Conservation (phyloP, 768 basidiomycete genomes). For the Lactifluus hygrophoroides region DNA sequence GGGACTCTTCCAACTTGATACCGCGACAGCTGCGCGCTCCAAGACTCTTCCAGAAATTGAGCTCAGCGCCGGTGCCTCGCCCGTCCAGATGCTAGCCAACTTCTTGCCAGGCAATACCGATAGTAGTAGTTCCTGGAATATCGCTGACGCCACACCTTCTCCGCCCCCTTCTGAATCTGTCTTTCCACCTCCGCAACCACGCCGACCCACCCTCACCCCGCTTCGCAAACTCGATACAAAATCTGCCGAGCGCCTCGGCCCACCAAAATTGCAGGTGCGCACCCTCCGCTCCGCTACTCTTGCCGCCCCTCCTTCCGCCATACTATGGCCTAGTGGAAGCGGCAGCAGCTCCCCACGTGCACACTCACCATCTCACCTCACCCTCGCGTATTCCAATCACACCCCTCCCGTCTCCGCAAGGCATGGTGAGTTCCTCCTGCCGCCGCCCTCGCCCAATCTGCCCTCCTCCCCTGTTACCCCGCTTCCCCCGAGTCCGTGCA, state of each 20-base stretch:
- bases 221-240: slow-evolving; percentile 55
- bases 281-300: slow-evolving; percentile 56
- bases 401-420: slow-evolving; percentile 48
- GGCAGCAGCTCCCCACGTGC: slow-evolving; percentile 23
- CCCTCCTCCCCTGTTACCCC: slow-evolving; percentile 33
- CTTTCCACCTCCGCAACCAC: slow-evolving; percentile 44
- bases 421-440: slow-evolving; percentile 31
- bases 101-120: slow-evolving; percentile 31
- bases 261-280: slow-evolving; percentile 54
- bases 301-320: slow-evolving; percentile 37
- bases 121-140: slow-evolving; percentile 36
- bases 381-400: slow-evolving; percentile 49
- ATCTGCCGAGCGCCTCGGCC: slow-evolving; percentile 42
- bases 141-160: slow-evolving; percentile 46
- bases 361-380: slow-evolving; percentile 53
- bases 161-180: slow-evolving; percentile 57
- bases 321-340: slow-evolving; percentile 7
- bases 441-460: slow-evolving; percentile 27
- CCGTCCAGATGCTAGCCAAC: slow-evolving; percentile 48
- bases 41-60: slow-evolving; percentile 54
- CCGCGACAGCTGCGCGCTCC: slow-evolving; percentile 41
- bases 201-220: slow-evolving; percentile 55
- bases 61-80: slow-evolving; percentile 33
- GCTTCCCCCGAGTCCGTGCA: slow-evolving; percentile 49
- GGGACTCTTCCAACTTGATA: slow-evolving; percentile 66